phyloP scores from a whole-genome alignment of 2,329 filamentous ascomycete genomes.

The Penicillium concentricum region DNA sequence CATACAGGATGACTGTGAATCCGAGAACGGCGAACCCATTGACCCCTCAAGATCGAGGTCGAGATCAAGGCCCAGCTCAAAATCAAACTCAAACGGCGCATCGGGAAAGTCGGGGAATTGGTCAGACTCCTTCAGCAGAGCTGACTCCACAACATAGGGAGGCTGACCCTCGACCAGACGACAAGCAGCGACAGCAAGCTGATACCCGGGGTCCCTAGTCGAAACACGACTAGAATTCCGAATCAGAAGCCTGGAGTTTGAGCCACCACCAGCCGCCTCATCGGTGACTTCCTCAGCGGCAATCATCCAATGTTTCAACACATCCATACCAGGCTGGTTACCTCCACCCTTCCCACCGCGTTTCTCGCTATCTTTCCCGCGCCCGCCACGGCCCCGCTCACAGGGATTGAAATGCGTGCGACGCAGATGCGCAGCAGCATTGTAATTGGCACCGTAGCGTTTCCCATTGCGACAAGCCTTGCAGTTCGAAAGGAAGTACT shows the following conservation, averaged over 20 bases:
- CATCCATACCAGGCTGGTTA: slow-evolving; percentile 61
- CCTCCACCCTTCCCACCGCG: slow-evolving; percentile 62
- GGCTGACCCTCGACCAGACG: background rate
- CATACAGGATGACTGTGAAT: slow-evolving; percentile 30
- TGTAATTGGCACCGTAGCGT: slow-evolving; percentile 88
- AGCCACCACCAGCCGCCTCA: slow-evolving; percentile 14
- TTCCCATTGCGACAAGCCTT: slow-evolving; percentile 77
- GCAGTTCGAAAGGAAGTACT: slow-evolving; percentile 72
- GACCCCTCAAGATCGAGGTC: slow-evolving; percentile 15
- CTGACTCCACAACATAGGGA: slow-evolving; percentile 28
- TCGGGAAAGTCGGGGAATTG: slow-evolving; percentile 21
- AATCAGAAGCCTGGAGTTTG: background rate
- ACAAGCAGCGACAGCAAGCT: background rate
- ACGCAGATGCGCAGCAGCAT: slow-evolving; percentile 85
- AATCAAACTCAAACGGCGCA: slow-evolving; percentile 31
- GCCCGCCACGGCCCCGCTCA: slow-evolving; percentile 54
- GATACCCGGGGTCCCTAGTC: slow-evolving; percentile 1
- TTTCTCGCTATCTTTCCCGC: slow-evolving; percentile 59
- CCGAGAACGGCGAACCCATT: slow-evolving; percentile 33
- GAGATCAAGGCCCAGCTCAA: background rate
- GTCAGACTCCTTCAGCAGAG: slow-evolving; percentile 32
- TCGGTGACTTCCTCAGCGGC: slow-evolving; percentile 53
- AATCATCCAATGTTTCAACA: slow-evolving; percentile 60
- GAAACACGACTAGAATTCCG: background rate
- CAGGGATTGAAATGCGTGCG: slow-evolving; percentile 81